These are phyloP conservation scores for Mortierella sp. DNA, from an alignment of 371 early-diverging fungal species.

Conservation along the genomic window DNA sequence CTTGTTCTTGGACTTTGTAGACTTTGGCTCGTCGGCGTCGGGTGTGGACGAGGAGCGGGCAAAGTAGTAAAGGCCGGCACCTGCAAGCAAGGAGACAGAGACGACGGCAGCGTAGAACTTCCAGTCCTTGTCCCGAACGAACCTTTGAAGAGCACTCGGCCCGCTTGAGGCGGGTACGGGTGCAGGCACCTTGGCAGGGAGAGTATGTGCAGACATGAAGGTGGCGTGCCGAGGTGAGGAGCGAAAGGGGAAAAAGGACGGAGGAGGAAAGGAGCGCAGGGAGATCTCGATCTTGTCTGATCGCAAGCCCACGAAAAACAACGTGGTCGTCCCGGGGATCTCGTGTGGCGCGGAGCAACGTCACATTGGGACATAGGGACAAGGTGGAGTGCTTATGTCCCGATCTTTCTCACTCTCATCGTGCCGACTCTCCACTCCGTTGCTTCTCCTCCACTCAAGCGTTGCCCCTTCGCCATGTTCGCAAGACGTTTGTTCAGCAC, in stretches of 20 bases:
- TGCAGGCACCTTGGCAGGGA: conserved; percentile 44
- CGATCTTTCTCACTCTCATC: background rate
- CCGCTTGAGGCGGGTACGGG: conserved; percentile 44
- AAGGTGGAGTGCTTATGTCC: background rate
- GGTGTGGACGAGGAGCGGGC: conserved; percentile 52
- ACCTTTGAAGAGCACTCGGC: conserved; percentile 60
- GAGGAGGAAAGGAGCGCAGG: background rate
- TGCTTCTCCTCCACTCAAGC: background rate
- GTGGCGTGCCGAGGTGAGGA: background rate
- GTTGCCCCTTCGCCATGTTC: conserved; percentile 54
- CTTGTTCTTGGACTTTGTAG: conserved; percentile 56
- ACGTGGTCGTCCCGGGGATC: conserved; percentile 4
- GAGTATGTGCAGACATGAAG: conserved; percentile 34
- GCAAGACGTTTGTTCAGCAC: conserved; percentile 66
- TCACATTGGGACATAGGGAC: no score
- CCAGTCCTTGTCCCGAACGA: conserved; percentile 81
- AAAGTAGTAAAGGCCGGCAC: conserved; percentile 76
- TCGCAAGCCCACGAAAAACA: background rate
- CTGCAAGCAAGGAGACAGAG: conserved; percentile 72
- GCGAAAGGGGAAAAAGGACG: conserved; percentile 10
- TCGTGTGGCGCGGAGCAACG: no score
- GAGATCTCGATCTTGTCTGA: conserved; percentile 3
- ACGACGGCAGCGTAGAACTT: conserved; percentile 79
- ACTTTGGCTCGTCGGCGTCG: conserved; percentile 36
- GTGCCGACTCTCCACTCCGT: conserved; percentile 8